These are phyloP conservation scores for Talaromyces nanjingensis DNA, from an alignment of 495 filamentous ascomycete species.

Conservation along the genomic window DNA sequence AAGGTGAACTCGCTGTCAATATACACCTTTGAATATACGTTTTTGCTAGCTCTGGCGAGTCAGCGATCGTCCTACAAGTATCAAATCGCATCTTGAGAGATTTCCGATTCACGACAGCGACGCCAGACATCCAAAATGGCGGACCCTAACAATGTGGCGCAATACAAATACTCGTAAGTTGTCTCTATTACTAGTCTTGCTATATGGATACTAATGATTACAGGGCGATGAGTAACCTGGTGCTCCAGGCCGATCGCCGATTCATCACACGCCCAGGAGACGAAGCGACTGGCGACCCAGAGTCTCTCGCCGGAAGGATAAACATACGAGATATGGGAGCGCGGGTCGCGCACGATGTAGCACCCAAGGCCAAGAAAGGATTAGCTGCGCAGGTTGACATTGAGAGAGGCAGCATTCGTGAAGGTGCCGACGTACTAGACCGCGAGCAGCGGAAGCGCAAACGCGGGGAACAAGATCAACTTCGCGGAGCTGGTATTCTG, in stretches of 20 bases:
- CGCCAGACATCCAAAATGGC: conserved; percentile 51
- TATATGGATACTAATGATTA: not conserved
- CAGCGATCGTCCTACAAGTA: not conserved
- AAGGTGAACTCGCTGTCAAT: not conserved
- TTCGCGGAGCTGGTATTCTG: conserved; percentile 72
- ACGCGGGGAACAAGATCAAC: conserved; percentile 61
- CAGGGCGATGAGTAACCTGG: conserved; percentile 97
- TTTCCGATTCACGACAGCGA: not conserved
- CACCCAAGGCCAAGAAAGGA: conserved; percentile 70
- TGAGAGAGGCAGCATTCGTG: conserved; percentile 70
- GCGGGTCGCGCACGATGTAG: conserved; percentile 68
- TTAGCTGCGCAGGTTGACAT: conserved; percentile 56
- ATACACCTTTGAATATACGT: not conserved
- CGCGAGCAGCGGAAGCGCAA: conserved; percentile 86
- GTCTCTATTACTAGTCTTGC: not conserved
- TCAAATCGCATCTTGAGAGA: not conserved
- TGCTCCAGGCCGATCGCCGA: conserved; percentile 96
- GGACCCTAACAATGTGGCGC: conserved; percentile 86
- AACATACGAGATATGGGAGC: conserved; percentile 91
- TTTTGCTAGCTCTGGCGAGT: not conserved
- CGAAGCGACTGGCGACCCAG: conserved; percentile 93
- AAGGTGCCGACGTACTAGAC: conserved; percentile 80
- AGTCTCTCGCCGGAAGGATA: conserved; percentile 91
- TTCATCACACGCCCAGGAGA: conserved; percentile 89
- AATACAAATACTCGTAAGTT: conserved; percentile 87